Percentiles rank a stretch among this genome's conserved stretches.
Conservation (phyloP, 805 yeast genomes). For the Metschnikowia bowlesiae region DNA sequence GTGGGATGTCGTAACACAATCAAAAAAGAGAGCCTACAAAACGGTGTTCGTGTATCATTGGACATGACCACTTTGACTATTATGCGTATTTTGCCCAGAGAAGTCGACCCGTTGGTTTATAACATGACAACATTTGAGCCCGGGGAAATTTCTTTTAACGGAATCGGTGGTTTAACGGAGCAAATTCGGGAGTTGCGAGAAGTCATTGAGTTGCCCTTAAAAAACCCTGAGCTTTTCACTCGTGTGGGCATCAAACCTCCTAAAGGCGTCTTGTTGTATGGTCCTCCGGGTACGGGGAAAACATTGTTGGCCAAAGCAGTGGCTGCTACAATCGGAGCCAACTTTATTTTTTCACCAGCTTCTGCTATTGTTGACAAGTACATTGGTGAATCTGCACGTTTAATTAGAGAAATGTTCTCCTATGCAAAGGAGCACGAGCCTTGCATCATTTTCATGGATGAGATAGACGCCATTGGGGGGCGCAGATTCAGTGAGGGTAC, state of each 20-base stretch:
- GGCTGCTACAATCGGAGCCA: slow-evolving; percentile 97
- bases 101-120: slow-evolving; percentile 96
- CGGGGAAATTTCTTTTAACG: slow-evolving; percentile 92
- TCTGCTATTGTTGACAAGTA: slow-evolving; percentile 97
- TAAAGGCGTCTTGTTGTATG: slow-evolving; percentile 92
- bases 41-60: slow-evolving; percentile 93
- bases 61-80: slow-evolving; percentile 97
- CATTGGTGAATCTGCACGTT: slow-evolving; percentile 95
- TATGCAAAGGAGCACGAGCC: slow-evolving; percentile 98
- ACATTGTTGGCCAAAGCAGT: slow-evolving; percentile 95
- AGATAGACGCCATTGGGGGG: slow-evolving; percentile 98
- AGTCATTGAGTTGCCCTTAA: slow-evolving; percentile 93
- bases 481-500: slow-evolving; percentile 97
- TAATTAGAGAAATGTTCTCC: slow-evolving; percentile 96
- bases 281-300: slow-evolving; percentile 99
- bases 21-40: slow-evolving; percentile 74
- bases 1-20: slow-evolving; percentile 96
- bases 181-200: slow-evolving; percentile 96
- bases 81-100: slow-evolving; percentile 95
- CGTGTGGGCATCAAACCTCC: slow-evolving; percentile 99
- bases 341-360: slow-evolving; percentile 96
- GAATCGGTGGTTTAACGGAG: slow-evolving; percentile 94
- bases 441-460: slow-evolving; percentile 97
- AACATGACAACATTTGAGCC: slow-evolving; percentile 98
- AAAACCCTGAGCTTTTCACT: slow-evolving; percentile 91